Evolutionary conservation across 1,284 basidiomycete species (phyloP).

Genomic region (Laetiporus sulphureus): DNA sequence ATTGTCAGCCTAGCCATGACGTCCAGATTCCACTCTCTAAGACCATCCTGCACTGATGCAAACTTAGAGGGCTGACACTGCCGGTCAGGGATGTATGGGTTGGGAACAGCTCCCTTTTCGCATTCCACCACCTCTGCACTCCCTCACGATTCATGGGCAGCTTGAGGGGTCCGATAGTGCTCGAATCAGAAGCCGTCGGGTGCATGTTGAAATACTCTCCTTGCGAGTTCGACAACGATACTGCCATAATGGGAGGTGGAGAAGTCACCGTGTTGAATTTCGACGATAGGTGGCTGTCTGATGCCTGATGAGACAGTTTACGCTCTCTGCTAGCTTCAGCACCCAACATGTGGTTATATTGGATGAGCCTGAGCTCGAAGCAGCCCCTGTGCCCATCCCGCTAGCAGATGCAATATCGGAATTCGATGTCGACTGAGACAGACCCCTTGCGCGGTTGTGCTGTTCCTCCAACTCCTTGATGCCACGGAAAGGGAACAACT

Average conservation of each 20-base stretch:
- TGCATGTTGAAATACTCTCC: slow-evolving; percentile 39
- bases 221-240: slow-evolving; percentile 41
- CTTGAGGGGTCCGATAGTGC: slow-evolving; percentile 38
- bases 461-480: slow-evolving; percentile 73
- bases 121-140: slow-evolving; percentile 70
- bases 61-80: slow-evolving; percentile 91
- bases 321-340: slow-evolving; percentile 49
- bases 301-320: slow-evolving; percentile 60
- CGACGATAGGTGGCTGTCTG: slow-evolving; percentile 53
- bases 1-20: slow-evolving; percentile 72
- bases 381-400: slow-evolving; percentile 36
- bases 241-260: slow-evolving; percentile 34
- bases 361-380: slow-evolving; percentile 41
- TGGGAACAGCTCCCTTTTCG: slow-evolving; percentile 44
- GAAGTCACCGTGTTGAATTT: slow-evolving; percentile 37
- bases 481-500: slow-evolving; percentile 86
- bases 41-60: slow-evolving; percentile 89
- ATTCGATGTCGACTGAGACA: slow-evolving; percentile 50
- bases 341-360: slow-evolving; percentile 45
- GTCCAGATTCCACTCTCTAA: slow-evolving; percentile 78
- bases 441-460: slow-evolving; percentile 47
- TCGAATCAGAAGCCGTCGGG: slow-evolving; percentile 30
- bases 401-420: slow-evolving; percentile 51
- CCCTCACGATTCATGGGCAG: slow-evolving; percentile 68
- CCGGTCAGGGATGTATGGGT: slow-evolving; percentile 57